Percentiles rank a stretch among this genome's conserved stretches.
Conservation (phyloP, 2,329 filamentous ascomycete genomes). For the Pseudocercospora macadamiae region DNA sequence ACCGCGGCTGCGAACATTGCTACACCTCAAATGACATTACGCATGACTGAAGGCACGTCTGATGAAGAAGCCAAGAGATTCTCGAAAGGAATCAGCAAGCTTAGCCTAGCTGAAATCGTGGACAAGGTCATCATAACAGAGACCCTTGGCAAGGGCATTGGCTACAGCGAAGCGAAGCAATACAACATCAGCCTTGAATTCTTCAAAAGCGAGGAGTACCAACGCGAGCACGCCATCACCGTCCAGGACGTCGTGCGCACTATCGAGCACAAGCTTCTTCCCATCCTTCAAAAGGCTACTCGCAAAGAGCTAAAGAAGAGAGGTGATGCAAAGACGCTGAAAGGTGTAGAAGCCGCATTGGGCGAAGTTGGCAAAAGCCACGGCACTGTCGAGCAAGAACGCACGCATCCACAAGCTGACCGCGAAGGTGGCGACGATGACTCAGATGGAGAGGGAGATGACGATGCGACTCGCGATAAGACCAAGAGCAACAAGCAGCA, state of each 20-base stretch:
- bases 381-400: slow-evolving; percentile 58
- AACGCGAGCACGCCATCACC: slow-evolving; percentile 79
- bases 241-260: slow-evolving; percentile 75
- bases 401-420: slow-evolving; percentile 47
- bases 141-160: slow-evolving; percentile 70
- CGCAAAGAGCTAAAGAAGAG: slow-evolving; percentile 81
- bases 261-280: slow-evolving; percentile 79
- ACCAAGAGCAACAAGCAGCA: slow-evolving; percentile 75
- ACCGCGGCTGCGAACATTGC: slow-evolving; percentile 87
- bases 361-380: slow-evolving; percentile 73
- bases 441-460: slow-evolving; percentile 61
- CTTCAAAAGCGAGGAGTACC: slow-evolving; percentile 84
- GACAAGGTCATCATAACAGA: slow-evolving; percentile 82
- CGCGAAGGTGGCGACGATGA: slow-evolving; percentile 69
- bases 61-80: slow-evolving; percentile 73
- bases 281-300: slow-evolving; percentile 69
- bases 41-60: slow-evolving; percentile 72
- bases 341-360: slow-evolving; percentile 64
- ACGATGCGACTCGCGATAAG: slow-evolving; percentile 68
- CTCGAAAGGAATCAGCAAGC: slow-evolving; percentile 85
- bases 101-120: slow-evolving; percentile 81
- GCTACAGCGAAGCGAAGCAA: slow-evolving; percentile 73
- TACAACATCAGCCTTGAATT: slow-evolving; percentile 82
- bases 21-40: slow-evolving; percentile 86
- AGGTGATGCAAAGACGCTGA: slow-evolving; percentile 59